Evolutionary conservation across 306 rosid species (phyloP).

Genomic region (Hippophae rhamnoides): DNA sequence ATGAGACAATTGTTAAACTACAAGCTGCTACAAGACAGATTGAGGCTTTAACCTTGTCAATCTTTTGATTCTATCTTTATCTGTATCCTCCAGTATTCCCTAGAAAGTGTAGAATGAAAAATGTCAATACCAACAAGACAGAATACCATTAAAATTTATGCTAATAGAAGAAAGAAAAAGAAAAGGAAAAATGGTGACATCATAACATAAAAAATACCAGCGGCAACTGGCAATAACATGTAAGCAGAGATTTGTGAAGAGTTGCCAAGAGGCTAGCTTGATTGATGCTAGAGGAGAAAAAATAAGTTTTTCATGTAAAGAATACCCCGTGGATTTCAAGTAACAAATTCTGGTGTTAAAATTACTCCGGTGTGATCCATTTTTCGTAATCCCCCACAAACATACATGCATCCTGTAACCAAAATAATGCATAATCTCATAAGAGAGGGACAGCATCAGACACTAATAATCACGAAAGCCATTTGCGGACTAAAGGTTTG

Average conservation of each 20-base stretch:
- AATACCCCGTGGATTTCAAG: no score
- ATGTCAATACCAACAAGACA: constrained; percentile 7
- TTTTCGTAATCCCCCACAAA: no score
- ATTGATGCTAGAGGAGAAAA: no score
- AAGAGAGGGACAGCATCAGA: neutral
- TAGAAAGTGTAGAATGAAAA: constrained; percentile 22
- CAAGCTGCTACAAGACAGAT: constrained; percentile 44
- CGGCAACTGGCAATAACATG: no score
- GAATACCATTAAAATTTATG: neutral
- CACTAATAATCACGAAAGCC: neutral
- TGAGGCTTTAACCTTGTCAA: constrained; percentile 84
- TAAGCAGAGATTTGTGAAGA: no score
- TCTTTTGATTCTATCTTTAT: constrained; percentile 84
- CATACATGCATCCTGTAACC: neutral
- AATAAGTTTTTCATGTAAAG: no score
- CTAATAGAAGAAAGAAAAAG: no score
- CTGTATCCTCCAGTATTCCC: constrained; percentile 88
- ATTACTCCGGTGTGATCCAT: no score
- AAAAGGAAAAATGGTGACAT: no score
- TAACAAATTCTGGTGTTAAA: no score
- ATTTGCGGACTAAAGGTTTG: neutral
- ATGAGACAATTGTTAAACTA: neutral
- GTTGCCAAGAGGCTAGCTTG: no score
- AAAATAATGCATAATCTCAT: neutral
- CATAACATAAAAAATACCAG: no score